phyloP scores from a whole-genome alignment of 2,329 filamentous ascomycete species.

The Achaetomium macrosporum region DNA sequence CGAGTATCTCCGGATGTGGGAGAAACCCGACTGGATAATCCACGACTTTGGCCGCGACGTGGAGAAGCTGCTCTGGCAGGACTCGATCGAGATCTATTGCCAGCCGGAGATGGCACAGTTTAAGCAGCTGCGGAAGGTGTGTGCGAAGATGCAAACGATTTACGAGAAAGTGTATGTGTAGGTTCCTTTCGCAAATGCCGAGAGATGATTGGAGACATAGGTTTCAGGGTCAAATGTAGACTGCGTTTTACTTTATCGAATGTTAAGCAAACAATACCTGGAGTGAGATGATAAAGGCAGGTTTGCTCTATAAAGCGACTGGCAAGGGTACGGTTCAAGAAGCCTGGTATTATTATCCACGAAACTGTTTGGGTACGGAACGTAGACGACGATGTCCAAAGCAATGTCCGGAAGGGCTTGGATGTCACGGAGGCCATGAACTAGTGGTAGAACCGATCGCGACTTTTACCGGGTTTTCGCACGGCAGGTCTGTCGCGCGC shows the following conservation, averaged over 20 bases:
- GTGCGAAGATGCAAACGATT: constrained; percentile 33
- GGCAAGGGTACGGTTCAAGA: no score
- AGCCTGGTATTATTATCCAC: no score
- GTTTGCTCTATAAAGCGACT: no score
- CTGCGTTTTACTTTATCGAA: no score
- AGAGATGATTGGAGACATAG: no score
- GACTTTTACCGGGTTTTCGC: not conserved
- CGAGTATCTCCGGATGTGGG: constrained; percentile 28
- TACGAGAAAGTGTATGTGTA: constrained; percentile 41
- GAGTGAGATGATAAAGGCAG: no score
- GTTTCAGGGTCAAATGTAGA: no score
- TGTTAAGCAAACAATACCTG: no score
- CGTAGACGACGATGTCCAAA: constrained; percentile 31
- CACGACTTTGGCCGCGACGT: constrained; percentile 29
- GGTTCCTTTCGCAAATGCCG: no score
- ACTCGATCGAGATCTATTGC: constrained; percentile 29
- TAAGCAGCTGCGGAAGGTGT: constrained; percentile 14
- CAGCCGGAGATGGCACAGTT: constrained; percentile 17
- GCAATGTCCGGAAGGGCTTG: constrained; percentile 29
- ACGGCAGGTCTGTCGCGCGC: not conserved
- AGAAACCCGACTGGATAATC: constrained; percentile 23
- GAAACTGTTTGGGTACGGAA: no score
- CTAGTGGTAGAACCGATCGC: not conserved
- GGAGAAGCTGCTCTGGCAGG: constrained; percentile 31
- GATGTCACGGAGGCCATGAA: constrained; percentile 24